phyloP scores from a whole-genome alignment of 331 rosid genomes.

The Pyrus hybrid region DNA sequence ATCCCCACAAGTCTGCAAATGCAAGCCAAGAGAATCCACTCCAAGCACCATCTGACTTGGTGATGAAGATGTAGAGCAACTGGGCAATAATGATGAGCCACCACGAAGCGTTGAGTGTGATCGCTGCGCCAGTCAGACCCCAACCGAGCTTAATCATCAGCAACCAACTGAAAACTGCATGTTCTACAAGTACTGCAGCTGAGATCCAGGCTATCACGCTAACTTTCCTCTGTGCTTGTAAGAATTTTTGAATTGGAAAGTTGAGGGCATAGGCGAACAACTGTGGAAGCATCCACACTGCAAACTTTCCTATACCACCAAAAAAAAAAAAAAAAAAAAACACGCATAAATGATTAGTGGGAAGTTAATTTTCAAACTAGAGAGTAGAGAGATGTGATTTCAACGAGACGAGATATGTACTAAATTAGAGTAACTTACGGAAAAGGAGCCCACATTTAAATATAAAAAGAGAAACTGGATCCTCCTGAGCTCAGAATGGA shows the following conservation, averaged over 20 bases:
- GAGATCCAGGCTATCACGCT: conserved; percentile 54
- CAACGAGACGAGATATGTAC: too few species aligned
- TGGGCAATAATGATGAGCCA: conserved; percentile 51
- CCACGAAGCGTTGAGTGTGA: conserved; percentile 61
- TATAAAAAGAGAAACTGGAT: too few species aligned
- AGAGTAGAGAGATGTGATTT: too few species aligned
- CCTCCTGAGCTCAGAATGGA: too few species aligned
- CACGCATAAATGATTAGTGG: too few species aligned
- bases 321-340: too few species aligned
- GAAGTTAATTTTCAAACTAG: too few species aligned
- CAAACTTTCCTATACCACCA: conserved; percentile 74
- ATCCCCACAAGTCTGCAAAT: conserved; percentile 49
- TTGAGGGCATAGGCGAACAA: conserved; percentile 68
- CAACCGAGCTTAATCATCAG: conserved; percentile 52
- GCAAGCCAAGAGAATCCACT: conserved; percentile 73
- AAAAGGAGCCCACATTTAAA: too few species aligned
- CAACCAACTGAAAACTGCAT: conserved; percentile 52
- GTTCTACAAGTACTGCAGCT: conserved; percentile 33
- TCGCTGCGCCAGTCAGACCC: conserved; percentile 72
- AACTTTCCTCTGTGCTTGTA: conserved; percentile 73
- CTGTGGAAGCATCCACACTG: conserved; percentile 69
- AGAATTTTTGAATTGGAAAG: conserved; percentile 72
- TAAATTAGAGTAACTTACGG: too few species aligned
- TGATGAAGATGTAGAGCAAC: conserved; percentile 44
- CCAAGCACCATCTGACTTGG: conserved; percentile 85